phyloP scores from a whole-genome alignment of 2,329 filamentous ascomycete genomes.

The Ustilaginoidea virens region DNA sequence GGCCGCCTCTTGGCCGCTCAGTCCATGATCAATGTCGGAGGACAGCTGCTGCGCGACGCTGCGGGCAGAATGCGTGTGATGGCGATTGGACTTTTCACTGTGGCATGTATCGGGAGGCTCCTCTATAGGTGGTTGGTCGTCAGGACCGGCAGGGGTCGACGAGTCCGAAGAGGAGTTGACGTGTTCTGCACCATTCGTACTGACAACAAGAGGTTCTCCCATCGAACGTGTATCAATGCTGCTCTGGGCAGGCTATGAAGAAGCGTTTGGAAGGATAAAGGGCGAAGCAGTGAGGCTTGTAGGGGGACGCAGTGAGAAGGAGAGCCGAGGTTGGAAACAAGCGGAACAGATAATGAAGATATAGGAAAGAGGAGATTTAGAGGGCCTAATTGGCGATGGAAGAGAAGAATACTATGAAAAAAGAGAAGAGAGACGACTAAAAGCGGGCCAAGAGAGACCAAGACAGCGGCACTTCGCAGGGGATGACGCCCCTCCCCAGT shows the following conservation, averaged over 20 bases:
- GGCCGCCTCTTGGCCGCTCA: constrained; percentile 46
- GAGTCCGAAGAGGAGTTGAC: constrained; percentile 22
- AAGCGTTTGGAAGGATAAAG: constrained; percentile 4
- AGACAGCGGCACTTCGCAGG: constrained; percentile 2
- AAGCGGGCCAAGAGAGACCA: neutral
- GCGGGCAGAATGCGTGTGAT: constrained; percentile 20
- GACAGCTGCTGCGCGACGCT: constrained; percentile 21
- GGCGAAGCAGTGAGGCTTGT: constrained; percentile 3
- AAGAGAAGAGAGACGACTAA: constrained; percentile 2
- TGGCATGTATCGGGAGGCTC: constrained; percentile 17
- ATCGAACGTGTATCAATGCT: constrained; percentile 21
- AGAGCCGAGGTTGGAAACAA: neutral
- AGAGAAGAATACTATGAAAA: neutral
- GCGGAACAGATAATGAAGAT: neutral
- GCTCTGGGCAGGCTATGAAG: constrained; percentile 4
- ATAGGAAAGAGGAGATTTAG: neutral
- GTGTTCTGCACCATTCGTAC: constrained; percentile 26
- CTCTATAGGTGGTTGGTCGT: constrained; percentile 25
- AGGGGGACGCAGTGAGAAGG: neutral
- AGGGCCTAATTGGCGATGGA: constrained; percentile 1
- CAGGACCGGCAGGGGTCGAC: constrained; percentile 17
- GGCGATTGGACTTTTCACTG: constrained; percentile 16
- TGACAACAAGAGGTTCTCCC: constrained; percentile 21
- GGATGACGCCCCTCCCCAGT: neutral
- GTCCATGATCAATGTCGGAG: constrained; percentile 39